Base-by-base conservation (phyloP, 2,329 filamentous ascomycete genomes). In the Colletotrichum karsti region DNA sequence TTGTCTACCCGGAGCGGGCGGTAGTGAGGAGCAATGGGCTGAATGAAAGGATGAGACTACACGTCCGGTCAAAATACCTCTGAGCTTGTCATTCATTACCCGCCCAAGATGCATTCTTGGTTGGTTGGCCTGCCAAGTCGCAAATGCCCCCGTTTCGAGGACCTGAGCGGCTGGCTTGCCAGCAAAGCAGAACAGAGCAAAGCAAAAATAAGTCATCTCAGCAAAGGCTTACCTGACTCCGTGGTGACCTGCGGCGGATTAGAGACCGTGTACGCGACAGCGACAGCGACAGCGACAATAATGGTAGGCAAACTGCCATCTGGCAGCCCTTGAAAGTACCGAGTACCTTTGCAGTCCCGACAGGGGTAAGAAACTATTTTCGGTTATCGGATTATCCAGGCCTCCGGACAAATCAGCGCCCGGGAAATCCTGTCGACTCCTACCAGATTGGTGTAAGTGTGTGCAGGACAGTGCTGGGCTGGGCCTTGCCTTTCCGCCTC, bases 341-440 rank as follows among this genome's bases (percentile, higher is more conserved):
- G 3, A 33, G 39, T 65, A 68, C 65, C 46, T 64, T 13, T n/a
- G n/a, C 18, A 13, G 33, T 42, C 15, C 26, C 33, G 42, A 57
- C 64, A 67, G 59, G 63, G 64, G 54, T 33, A 9, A 20, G 15
- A 58, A 22, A 44, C 53, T 48, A 62, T 61, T 53, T 56, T 64
- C 74, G 72, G 74, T 55, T 55, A 56, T 44, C 77, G 76, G 76
- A 78, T 73, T 73, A 76, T 78, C 74, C 41, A 10, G 28, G 22
- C 9, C 42, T 65, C 77, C 77, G 77, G 57, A 0, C 77, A 73
- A 78, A 78, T 77, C 22, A 70, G 7, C 30, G 3, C 10, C 7
- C 12, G 48, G 9, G 9, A 57, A 73, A 69, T 60, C 35, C 50
- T 59, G 54, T 63, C 65, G 68, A 64, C 55, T 67, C 69, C 56